phyloP scores from a whole-genome alignment of 1,284 basidiomycete species.

The Cystobasidium slooffiae region DNA sequence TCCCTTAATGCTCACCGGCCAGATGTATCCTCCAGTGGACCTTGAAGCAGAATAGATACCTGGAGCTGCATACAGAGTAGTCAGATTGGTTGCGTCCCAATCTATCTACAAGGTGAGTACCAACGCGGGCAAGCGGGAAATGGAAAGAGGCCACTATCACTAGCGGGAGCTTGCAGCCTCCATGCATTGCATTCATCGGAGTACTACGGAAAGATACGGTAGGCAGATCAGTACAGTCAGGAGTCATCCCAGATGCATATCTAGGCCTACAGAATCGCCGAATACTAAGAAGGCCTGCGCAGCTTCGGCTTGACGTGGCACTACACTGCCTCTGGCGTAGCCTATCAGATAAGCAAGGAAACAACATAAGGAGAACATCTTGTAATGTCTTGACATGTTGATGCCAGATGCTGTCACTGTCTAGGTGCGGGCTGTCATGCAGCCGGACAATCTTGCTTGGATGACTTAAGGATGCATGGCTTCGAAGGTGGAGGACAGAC shows the following conservation, averaged over 20 bases:
- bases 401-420: too few relatives aligned
- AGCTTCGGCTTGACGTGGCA: neutral
- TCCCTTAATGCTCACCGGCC: neutral
- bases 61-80: neutral
- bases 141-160: neutral
- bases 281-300: neutral
- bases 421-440: too few relatives aligned
- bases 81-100: neutral
- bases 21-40: neutral
- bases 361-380: too few relatives aligned
- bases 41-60: neutral
- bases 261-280: neutral
- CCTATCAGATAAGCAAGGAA: too few relatives aligned
- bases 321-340: neutral
- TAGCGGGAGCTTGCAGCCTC: neutral
- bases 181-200: constrained; percentile 13
- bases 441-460: too few relatives aligned
- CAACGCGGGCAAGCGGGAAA: neutral
- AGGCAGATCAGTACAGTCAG: neutral
- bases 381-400: too few relatives aligned
- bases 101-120: neutral
- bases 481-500: too few relatives aligned
- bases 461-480: too few relatives aligned
- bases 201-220: neutral
- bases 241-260: neutral